phyloP scores from a whole-genome alignment of 176 grass and related monocot species.

The Aegilops tauschii region DNA sequence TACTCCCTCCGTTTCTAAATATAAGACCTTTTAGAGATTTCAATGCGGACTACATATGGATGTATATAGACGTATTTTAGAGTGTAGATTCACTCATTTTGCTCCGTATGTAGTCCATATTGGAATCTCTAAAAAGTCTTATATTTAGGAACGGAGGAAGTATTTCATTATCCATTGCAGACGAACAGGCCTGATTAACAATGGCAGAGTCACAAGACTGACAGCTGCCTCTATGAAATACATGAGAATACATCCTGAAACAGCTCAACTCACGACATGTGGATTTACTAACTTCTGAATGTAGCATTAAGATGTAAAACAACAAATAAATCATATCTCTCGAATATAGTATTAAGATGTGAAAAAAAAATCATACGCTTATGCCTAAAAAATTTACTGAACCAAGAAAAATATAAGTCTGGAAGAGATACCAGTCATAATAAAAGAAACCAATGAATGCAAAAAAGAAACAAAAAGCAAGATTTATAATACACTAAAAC shows the following conservation, averaged over 20 bases:
- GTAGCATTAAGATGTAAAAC: not conserved
- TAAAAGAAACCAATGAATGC: not conserved
- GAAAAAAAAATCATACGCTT: constrained; percentile 9
- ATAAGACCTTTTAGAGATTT: too few species aligned
- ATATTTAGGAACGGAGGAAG: not conserved
- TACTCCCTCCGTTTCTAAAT: too few species aligned
- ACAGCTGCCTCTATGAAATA: not conserved
- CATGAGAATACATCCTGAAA: not conserved
- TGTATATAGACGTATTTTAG: too few species aligned
- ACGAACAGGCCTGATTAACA: not conserved
- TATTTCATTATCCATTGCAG: not conserved
- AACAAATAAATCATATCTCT: not conserved
- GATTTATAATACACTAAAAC: not conserved
- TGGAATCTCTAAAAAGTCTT: too few species aligned
- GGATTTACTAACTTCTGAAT: not conserved
- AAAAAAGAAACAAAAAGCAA: not conserved
- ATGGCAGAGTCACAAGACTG: not conserved
- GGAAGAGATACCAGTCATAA: constrained; percentile 22
- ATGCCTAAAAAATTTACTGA: not conserved
- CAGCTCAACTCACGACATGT: not conserved
- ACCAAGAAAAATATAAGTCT: not conserved
- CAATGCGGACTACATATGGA: too few species aligned
- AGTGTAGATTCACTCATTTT: too few species aligned
- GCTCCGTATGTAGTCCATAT: too few species aligned
- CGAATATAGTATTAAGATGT: not conserved